Evolutionary conservation across 2,329 filamentous ascomycete genomes (phyloP), one percentile per base, ranked within the genome.

Genomic region (Clonostachys rosea): DNA sequence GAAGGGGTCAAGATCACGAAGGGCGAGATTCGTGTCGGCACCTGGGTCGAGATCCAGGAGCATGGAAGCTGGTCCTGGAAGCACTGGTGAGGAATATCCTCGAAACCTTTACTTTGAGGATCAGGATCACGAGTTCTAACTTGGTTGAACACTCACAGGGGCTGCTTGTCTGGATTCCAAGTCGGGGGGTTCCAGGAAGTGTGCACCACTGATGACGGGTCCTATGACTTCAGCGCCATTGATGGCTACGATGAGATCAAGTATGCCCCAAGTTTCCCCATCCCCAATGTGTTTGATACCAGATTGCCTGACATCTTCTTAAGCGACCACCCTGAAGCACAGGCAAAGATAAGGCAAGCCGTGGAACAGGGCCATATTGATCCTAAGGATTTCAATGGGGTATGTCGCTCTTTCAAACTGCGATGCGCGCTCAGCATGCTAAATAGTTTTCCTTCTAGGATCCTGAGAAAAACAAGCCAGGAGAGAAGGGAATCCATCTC

Each of bases 341-440:
- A 91, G 65, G 80, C 80, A 41, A 96, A 94, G 73, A 73, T 96
- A 53, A 74, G 78, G 44, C 78, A 78, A 42, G 89, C 87, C 45
- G 65, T 96, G 20, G 75, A 78, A 49, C 78, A 91, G 61, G 90
- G 89, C 20, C 88, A 94, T 57, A 86, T 97, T 56, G 86, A 87
- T 55, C 77, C 89, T 40, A 85, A 89, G 45, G 92, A 96, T 56
- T 96, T 90, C 83, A 92, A 86, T 34, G 90, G 90, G 12, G 91
- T 95, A 77, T 69, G 87, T 73, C 34, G 20, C 56, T 13, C 16
- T 11, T 17, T 5, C 20, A 34, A 35, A 33, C 24, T 30, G 24
- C 8, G 24, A 30, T 30, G 24, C 9, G 24, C 24, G 24, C 24
- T 20, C 18, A 33, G 20, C 40, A 3, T 47, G 44, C 42, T 52